Base-by-base conservation (phyloP, 179 eudicot species). In the Beta macrorhiza region DNA sequence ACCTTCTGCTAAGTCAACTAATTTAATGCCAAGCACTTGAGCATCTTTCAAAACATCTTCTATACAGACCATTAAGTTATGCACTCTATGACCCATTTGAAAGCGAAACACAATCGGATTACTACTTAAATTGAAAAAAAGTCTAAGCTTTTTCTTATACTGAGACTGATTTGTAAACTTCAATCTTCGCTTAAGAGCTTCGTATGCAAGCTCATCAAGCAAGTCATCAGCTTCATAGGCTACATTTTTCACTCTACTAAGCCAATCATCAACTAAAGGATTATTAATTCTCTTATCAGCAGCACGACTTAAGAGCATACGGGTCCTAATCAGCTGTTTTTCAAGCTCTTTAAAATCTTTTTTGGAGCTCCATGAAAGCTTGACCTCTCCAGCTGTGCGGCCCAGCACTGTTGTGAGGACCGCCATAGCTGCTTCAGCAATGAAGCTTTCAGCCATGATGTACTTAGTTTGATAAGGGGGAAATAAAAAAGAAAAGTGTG, bases 181-280 rank as follows among this genome's bases (percentile, higher is more conserved):
- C 14, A 67, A 42, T 7, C 11, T 73, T 62, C 65, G 77, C 49
- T 42, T 58, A 12, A 65, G 49, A 67, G 68, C 42, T 68, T 76
- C 76, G 69, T 56, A 75, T 1, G 76, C 76, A 7, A 68, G 53
- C 62, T 42, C 67, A 45, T 84, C 87, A 16, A 84, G 72, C 65
- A 84, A 67, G 8, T 84, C 81, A 7, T 81, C 77, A 16, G 80
- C 84, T 25, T 78, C 67, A 25, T 74, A 78, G 4, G 80, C 76
- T 15, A 75, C 77, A 11, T 70, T 68, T 75, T 32, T 74, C 16
- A 81, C 84, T 59, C 37, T 59, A 7, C 47, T 57, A 25, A 84
- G 56, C 84, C 87, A 84, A 25, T 68, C 76, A 49, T 76, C 70
- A 16, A 68, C 0, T 55, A 76, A 14, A 4, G 67, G 68, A 65